Percentiles rank a stretch among this genome's conserved stretches.
These are phyloP conservation scores for Populus hybrid DNA, from an alignment of 441 rosid genomes.

Conservation along the genomic window DNA sequence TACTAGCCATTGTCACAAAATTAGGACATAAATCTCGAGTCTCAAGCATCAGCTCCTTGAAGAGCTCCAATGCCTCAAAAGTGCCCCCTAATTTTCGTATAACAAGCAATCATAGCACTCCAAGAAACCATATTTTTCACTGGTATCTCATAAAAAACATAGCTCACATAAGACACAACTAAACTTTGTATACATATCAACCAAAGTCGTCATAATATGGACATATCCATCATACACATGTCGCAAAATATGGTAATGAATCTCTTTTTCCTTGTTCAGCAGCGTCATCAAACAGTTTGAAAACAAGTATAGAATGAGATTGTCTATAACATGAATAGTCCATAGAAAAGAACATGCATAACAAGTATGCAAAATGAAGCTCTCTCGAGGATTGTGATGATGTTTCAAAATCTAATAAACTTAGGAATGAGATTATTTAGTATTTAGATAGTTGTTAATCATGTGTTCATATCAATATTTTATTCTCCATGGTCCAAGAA, in stretches of 20 bases:
- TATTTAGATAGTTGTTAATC: no score
- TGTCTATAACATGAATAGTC: no score
- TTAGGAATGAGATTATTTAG: no score
- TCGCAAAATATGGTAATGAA: constrained; percentile 67
- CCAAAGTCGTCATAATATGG: constrained; percentile 82
- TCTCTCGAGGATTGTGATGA: background rate
- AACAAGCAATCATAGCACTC: constrained; percentile 47
- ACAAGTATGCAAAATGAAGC: no score
- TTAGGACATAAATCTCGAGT: constrained; percentile 36
- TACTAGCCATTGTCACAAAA: constrained; percentile 40
- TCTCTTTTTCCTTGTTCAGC: constrained; percentile 64
- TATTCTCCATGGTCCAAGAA: no score
- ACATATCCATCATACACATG: constrained; percentile 54
- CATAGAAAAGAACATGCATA: no score
- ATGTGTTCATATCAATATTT: no score
- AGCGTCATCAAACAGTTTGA: constrained; percentile 39
- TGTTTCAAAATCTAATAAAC: no score
- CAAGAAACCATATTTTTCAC: constrained; percentile 41
- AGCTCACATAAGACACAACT: constrained; percentile 55
- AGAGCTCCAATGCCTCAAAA: constrained; percentile 39
- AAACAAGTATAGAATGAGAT: no score
- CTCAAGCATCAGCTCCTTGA: constrained; percentile 36
- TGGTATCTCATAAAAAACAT: constrained; percentile 37
- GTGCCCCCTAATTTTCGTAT: constrained; percentile 29
- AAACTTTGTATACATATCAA: constrained; percentile 77